These are phyloP conservation scores for Metahyphopichia silvanorum DNA, from an alignment of 805 yeast species.

Conservation along the genomic window DNA sequence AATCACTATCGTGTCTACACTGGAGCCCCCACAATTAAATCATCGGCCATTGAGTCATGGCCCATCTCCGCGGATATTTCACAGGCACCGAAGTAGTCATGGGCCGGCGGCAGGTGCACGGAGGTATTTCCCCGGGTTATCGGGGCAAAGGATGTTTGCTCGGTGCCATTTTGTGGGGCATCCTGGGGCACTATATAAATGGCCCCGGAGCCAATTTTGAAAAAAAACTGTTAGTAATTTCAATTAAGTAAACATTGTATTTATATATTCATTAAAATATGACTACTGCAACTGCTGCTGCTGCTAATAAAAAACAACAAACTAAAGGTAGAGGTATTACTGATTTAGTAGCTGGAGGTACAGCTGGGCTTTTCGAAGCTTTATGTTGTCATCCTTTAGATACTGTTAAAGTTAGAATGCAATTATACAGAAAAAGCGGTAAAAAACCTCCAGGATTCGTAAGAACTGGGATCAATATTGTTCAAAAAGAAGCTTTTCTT, in stretches of 20 bases:
- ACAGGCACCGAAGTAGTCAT: no score
- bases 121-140: no score
- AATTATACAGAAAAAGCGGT: constrained; percentile 70
- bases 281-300: constrained; percentile 1
- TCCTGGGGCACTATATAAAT: no score
- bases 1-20: no score
- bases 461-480: constrained; percentile 76
- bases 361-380: constrained; percentile 98
- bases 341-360: constrained; percentile 88
- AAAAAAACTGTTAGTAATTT: no score
- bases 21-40: no score
- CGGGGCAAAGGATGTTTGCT: no score
- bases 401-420: constrained; percentile 97
- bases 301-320: constrained; percentile 13
- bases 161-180: no score
- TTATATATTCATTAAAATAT: constrained; percentile 2
- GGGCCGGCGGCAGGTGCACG: no score
- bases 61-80: no score
- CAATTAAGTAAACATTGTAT: background rate
- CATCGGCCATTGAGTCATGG: no score
- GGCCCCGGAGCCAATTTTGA: no score
- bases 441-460: constrained; percentile 83
- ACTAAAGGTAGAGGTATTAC: constrained; percentile 45
- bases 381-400: constrained; percentile 97
- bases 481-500: constrained; percentile 73